phyloP scores from a whole-genome alignment of 805 yeast species.

The Saccharomyces kudriavzevii region DNA sequence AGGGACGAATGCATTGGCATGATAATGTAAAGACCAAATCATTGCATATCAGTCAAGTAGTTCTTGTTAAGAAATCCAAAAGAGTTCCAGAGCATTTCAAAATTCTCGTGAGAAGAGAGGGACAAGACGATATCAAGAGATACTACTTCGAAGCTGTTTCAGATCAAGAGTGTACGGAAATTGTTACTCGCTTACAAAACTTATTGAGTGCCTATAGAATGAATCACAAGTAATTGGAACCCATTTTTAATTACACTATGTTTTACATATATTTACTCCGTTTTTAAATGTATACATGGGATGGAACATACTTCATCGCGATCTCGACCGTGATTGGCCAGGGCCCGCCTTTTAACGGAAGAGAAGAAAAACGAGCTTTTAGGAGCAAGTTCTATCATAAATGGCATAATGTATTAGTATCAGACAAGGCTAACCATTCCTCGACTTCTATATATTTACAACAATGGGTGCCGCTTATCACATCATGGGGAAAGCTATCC shows the following conservation, averaged over 20 bases:
- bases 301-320: not conserved
- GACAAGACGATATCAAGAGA: conserved; percentile 58
- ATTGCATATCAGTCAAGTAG: conserved; percentile 73
- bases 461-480: conserved; percentile 77
- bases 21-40: conserved; percentile 77
- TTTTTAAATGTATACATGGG: not conserved
- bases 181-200: conserved; percentile 59
- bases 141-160: conserved; percentile 78
- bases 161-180: conserved; percentile 56
- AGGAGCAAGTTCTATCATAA: not conserved
- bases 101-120: conserved; percentile 55
- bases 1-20: conserved; percentile 67
- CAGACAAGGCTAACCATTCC: not conserved
- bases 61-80: conserved; percentile 65
- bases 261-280: not conserved
- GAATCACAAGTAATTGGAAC: conserved; percentile 24
- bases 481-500: conserved; percentile 76
- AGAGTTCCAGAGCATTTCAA: conserved; percentile 76
- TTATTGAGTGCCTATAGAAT: conserved; percentile 48
- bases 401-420: not conserved
- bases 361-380: not conserved
- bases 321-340: not conserved
- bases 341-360: not conserved
- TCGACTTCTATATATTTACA: not conserved
- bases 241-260: not conserved